phyloP scores from a whole-genome alignment of 176 grass and related monocot species.

The Eragrostis nindensis region DNA sequence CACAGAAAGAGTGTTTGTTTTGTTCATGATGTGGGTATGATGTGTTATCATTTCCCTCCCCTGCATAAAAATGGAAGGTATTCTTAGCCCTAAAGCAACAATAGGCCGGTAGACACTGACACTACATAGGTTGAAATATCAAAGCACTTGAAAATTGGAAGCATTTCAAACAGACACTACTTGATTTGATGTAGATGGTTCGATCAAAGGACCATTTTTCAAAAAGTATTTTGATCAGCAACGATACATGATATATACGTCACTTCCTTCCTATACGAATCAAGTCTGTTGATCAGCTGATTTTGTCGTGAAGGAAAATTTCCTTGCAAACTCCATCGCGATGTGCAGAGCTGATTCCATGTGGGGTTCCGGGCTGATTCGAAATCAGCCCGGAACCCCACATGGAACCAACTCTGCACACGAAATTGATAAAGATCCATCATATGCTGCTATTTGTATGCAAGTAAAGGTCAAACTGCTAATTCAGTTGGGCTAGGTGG shows the following conservation, averaged over 20 bases:
- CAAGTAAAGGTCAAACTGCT: conserved; percentile 12
- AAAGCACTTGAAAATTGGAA: not conserved
- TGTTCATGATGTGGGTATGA: conserved; percentile 10
- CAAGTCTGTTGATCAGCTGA: too few relatives aligned
- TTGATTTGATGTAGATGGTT: not conserved
- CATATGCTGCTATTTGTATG: not conserved
- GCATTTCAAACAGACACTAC: not conserved
- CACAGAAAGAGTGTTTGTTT: not conserved
- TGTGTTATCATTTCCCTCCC: not conserved
- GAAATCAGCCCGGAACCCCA: too few relatives aligned
- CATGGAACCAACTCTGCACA: too few relatives aligned
- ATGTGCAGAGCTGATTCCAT: too few relatives aligned
- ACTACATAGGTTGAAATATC: not conserved
- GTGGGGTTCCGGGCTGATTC: too few relatives aligned
- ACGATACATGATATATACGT: too few relatives aligned
- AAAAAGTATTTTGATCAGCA: too few relatives aligned
- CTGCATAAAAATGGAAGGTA: conserved; percentile 7
- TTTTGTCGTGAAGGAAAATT: too few relatives aligned
- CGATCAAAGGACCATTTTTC: not conserved
- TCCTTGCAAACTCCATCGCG: too few relatives aligned
- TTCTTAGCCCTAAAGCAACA: not conserved
- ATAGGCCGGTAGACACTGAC: not conserved
- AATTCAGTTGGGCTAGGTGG: conserved; percentile 1
- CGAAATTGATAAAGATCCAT: not conserved
- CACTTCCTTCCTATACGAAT: too few relatives aligned